Percentiles rank a stretch among this genome's conserved stretches.
Conservation (phyloP, 169 alveolate genomes). For the Plasmodium adleri region DNA sequence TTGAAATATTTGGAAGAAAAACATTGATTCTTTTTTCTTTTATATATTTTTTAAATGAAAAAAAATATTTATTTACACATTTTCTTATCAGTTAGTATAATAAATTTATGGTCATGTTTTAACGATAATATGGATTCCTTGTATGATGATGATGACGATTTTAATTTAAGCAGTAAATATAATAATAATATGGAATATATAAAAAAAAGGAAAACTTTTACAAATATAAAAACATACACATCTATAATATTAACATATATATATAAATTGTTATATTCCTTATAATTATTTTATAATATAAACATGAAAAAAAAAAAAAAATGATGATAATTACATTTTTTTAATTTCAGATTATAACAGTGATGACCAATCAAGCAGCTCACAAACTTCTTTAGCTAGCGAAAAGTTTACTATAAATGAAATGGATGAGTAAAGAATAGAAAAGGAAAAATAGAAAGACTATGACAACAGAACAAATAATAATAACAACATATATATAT, state of each 20-base stretch:
- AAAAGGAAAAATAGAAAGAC: conserved; percentile 11
- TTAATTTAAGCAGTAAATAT: conserved; percentile 31
- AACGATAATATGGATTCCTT: conserved; percentile 60
- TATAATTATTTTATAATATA: not conserved
- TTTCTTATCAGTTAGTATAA: conserved; percentile 21
- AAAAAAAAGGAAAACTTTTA: not conserved
- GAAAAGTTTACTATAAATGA: conserved; percentile 39
- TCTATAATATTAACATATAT: not conserved
- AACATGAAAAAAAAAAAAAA: conserved; percentile 5
- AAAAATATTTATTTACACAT: conserved; percentile 1
- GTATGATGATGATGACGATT: conserved; percentile 62
- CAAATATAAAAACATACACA: not conserved
- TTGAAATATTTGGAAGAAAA: too few species aligned
- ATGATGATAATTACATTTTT: too few species aligned
- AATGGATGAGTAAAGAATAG: conserved; percentile 34
- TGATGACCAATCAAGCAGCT: conserved; percentile 29
- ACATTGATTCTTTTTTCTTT: not conserved
- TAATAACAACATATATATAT: not conserved
- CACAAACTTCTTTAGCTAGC: conserved; percentile 60
- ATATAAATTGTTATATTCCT: not conserved
- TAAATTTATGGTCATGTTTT: conserved; percentile 66
- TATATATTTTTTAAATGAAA: conserved; percentile 15
- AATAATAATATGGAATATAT: not conserved
- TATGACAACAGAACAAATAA: not conserved
- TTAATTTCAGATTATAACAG: conserved; percentile 15